Percentiles rank a stretch among this genome's conserved stretches.
These are phyloP conservation scores for Bonia amplexicaulis DNA, from an alignment of 176 grass and related monocot genomes.

Conservation along the genomic window DNA sequence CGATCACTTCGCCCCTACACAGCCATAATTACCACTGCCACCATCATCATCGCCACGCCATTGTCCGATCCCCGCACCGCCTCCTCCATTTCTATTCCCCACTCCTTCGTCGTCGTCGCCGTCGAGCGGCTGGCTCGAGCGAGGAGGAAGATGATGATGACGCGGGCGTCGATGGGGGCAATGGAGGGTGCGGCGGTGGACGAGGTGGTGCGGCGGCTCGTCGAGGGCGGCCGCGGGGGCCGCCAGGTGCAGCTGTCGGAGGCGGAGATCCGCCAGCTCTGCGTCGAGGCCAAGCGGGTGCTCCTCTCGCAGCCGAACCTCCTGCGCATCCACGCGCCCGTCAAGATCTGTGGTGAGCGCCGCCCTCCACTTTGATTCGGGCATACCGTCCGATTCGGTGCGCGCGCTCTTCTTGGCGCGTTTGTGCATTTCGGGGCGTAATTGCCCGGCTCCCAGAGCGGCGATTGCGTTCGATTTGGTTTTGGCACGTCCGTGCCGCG, in stretches of 20 bases:
- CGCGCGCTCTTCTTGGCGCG: background rate
- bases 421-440: background rate
- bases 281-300: slow-evolving; percentile 59
- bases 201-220: slow-evolving; percentile 53
- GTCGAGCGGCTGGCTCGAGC: background rate
- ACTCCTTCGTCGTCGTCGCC: background rate
- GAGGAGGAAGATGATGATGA: slow-evolving; percentile 62
- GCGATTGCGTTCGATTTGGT: background rate
- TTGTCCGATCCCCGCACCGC: slow-evolving; percentile 2
- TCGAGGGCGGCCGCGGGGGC: slow-evolving; percentile 48
- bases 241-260: slow-evolving; percentile 63
- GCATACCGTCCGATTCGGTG: background rate
- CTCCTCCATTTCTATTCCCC: background rate
- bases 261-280: slow-evolving; percentile 67
- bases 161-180: slow-evolving; percentile 55
- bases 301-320: slow-evolving; percentile 65
- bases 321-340: slow-evolving; percentile 54
- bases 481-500: background rate
- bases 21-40: slow-evolving; percentile 11
- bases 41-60: background rate
- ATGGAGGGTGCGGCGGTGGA: slow-evolving; percentile 58
- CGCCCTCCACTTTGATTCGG: background rate
- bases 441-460: background rate
- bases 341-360: slow-evolving; percentile 76
- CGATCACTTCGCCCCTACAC: slow-evolving; percentile 2